Percentiles rank a stretch among this genome's conserved stretches.
Evolutionary conservation across 495 filamentous ascomycete species (phyloP).

Genomic region (Penicillium crystallinum): DNA sequence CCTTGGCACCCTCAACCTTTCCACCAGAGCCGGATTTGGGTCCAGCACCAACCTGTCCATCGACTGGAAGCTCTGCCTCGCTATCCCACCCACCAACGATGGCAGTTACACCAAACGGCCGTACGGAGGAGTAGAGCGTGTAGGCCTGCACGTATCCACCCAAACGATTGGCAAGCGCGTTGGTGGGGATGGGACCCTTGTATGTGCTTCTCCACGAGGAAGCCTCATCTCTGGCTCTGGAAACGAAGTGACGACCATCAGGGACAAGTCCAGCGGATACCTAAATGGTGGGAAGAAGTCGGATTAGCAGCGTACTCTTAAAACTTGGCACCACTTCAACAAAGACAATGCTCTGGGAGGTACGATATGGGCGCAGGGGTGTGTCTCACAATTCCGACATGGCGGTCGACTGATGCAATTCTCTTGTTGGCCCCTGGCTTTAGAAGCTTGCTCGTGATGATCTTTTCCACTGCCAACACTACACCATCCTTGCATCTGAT

Average conservation of each 20-base stretch:
- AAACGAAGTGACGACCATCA: slow-evolving; percentile 91
- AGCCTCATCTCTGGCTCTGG: slow-evolving; percentile 90
- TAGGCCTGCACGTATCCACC: slow-evolving; percentile 95
- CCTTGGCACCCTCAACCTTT: slow-evolving; percentile 65
- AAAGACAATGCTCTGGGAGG: background rate
- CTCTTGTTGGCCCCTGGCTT: slow-evolving; percentile 93
- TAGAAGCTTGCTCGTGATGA: slow-evolving; percentile 89
- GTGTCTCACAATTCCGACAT: slow-evolving; percentile 80
- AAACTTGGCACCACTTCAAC: no score
- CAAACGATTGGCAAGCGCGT: slow-evolving; percentile 81
- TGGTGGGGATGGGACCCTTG: slow-evolving; percentile 84
- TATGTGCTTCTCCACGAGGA: slow-evolving; percentile 79
- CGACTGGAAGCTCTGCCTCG: slow-evolving; percentile 70
- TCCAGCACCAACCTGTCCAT: slow-evolving; percentile 80
- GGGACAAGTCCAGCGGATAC: slow-evolving; percentile 90
- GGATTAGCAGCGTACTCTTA: background rate
- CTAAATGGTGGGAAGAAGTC: slow-evolving; percentile 35
- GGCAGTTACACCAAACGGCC: slow-evolving; percentile 92
- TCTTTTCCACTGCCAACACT: slow-evolving; percentile 93
- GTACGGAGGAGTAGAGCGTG: slow-evolving; percentile 92
- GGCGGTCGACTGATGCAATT: slow-evolving; percentile 89
- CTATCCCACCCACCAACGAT: slow-evolving; percentile 93
- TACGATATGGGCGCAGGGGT: background rate
- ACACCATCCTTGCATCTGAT: slow-evolving; percentile 97
- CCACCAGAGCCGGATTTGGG: slow-evolving; percentile 74